Base-by-base conservation (phyloP, 2,329 filamentous ascomycete species). In the Aspergillus ustus region DNA sequence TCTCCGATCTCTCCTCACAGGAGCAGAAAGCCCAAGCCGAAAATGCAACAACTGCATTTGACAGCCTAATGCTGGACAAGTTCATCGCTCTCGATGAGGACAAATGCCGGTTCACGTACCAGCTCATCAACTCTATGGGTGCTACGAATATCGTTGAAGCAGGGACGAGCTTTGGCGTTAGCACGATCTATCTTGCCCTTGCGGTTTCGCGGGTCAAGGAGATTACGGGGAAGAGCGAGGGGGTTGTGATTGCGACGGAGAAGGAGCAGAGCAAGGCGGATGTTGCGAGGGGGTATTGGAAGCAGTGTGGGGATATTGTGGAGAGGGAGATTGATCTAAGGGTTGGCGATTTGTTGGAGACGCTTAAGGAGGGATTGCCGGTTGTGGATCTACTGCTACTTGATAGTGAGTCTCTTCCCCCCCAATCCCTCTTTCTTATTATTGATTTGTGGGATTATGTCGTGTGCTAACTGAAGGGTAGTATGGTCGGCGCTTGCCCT, bases 111-210 rank as follows among this genome's bases (percentile, higher is more conserved):
- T 79, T 87, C 48, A 73, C 85, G 1, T 88, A 89, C 70, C 81
- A 84, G n/a, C 77, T 89, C 0, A 70, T 82, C 2, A 79, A 79
- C 3, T 76, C 81, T 11, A 82, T 74, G 17, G 77, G 80, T 1
- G 85, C 86, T 0, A 77, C 75, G 2, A 80, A 79, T 46, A 74
- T 88, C 28, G 80, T 89, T 34, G 86, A 89, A 67, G 86, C 84
- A 0, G 87, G 86, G 0, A 89, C 87, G 0, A 84, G 81, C 37
- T 89, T 86, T 60, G 87, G 87, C 2, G 81, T 89, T 1, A 86
- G 83, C 60, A 89, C 86, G 0, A 86, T 89, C 49, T 89, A 88
- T 61, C 79, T 89, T 1, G 85, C 86, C 0, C 75, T 89, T 1
- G 87, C 85, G 0, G 83, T 85, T 0, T 78, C 78, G 0, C 78